These are phyloP conservation scores for Trichoderma semiorbis DNA, from an alignment of 2,329 filamentous ascomycete species.

Conservation along the genomic window DNA sequence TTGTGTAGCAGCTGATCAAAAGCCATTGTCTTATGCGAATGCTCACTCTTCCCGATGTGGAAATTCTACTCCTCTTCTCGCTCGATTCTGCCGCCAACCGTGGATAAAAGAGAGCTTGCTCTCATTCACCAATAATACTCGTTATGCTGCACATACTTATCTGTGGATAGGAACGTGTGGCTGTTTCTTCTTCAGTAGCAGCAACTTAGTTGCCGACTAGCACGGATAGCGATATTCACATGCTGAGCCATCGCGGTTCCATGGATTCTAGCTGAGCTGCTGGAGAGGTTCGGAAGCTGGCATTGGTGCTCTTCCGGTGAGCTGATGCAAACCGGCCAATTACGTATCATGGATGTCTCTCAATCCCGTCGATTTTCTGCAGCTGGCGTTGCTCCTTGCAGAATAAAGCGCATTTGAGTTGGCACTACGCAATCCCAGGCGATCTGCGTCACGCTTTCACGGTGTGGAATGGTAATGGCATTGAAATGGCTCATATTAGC, in stretches of 20 bases:
- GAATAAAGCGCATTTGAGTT: slow-evolving; percentile 7
- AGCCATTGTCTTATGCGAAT: neutral
- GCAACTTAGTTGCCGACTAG: neutral
- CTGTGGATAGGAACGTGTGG: neutral
- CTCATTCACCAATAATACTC: neutral
- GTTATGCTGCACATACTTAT: neutral
- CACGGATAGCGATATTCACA: neutral
- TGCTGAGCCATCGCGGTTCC: neutral
- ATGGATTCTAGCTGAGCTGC: neutral
- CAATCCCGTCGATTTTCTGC: neutral
- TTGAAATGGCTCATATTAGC: neutral
- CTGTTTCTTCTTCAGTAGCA: neutral
- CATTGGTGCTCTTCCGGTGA: neutral
- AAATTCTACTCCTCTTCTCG: neutral
- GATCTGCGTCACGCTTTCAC: neutral
- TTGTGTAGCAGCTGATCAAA: neutral
- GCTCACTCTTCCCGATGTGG: neutral
- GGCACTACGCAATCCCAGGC: neutral
- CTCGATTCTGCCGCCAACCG: neutral
- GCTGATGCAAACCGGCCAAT: neutral
- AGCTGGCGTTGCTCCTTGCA: slow-evolving; percentile 4
- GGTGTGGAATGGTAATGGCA: neutral
- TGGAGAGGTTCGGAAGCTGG: neutral
- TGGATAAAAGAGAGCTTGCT: neutral
- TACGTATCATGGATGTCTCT: neutral